phyloP scores from a whole-genome alignment of 352 stramenopile species.

The Paralagenidium karlingii region DNA sequence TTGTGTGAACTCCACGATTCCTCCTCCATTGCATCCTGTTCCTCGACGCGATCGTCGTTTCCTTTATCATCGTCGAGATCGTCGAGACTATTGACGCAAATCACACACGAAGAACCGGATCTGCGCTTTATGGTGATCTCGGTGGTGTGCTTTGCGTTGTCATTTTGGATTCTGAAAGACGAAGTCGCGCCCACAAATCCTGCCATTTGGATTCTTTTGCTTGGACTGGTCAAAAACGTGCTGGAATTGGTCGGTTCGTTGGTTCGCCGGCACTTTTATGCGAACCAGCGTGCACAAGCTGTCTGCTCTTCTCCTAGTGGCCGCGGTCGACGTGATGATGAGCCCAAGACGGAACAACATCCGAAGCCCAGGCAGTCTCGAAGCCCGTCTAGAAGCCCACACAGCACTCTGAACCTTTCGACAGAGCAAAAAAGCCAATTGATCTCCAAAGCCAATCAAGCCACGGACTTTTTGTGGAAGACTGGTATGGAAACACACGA shows the following conservation, averaged over 20 bases:
- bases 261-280: not conserved
- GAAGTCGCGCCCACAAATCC: conserved; percentile 58
- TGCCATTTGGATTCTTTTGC: conserved; percentile 61
- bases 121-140: conserved; percentile 41
- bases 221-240: conserved; percentile 59
- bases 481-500: conserved; percentile 17
- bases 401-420: not conserved
- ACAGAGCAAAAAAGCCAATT: conserved; percentile 29
- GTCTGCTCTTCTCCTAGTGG: not conserved
- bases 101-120: conserved; percentile 13
- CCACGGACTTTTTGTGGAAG: conserved; percentile 37
- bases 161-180: conserved; percentile 75
- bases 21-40: not conserved
- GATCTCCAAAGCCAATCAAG: conserved; percentile 23
- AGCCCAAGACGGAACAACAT: not conserved
- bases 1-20: not conserved
- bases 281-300: not conserved
- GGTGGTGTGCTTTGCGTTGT: conserved; percentile 36
- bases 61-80: not conserved
- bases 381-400: too few species aligned
- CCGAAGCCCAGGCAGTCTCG: too few species aligned
- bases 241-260: conserved; percentile 25
- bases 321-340: not conserved
- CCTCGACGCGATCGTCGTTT: not conserved
- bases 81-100: not conserved